Conservation (phyloP, 345 rosid species). For the Toxicodendron radicans region DNA sequence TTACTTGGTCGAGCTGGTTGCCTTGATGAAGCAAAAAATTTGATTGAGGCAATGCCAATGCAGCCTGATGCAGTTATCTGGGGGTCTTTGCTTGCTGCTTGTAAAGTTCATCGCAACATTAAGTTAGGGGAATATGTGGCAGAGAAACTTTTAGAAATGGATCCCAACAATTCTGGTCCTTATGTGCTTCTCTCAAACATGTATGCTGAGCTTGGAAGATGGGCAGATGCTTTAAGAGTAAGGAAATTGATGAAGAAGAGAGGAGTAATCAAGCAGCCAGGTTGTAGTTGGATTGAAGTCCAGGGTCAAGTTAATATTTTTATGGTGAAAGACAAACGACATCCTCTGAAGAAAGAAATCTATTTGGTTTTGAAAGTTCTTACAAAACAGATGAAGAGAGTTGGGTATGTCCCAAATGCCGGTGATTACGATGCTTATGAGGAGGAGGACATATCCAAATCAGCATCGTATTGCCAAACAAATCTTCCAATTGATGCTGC, state of each 20-base stretch:
- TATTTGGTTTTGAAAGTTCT: conserved; percentile 46
- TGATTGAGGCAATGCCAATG: conserved; percentile 77
- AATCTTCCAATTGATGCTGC: conserved; percentile 30
- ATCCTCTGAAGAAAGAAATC: conserved; percentile 45
- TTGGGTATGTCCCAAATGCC: conserved; percentile 38
- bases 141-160: conserved; percentile 67
- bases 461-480: conserved; percentile 21
- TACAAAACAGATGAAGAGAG: conserved; percentile 55
- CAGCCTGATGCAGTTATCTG: conserved; percentile 80
- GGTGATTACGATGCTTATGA: conserved; percentile 30
- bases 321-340: conserved; percentile 78
- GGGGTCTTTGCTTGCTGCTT: conserved; percentile 91
- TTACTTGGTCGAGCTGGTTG: conserved; percentile 83
- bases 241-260: conserved; percentile 62
- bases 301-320: conserved; percentile 57
- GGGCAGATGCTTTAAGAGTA: conserved; percentile 56
- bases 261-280: conserved; percentile 80
- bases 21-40: conserved; percentile 66
- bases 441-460: conserved; percentile 32
- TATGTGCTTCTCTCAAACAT: conserved; percentile 91
- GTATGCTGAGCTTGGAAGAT: conserved; percentile 73
- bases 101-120: conserved; percentile 70
- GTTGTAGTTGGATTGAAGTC: conserved; percentile 83
- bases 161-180: conserved; percentile 69
- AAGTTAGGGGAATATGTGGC: conserved; percentile 59